These are phyloP conservation scores for Achaetomium macrosporum DNA, from an alignment of 2,329 filamentous ascomycete species.

Conservation along the genomic window DNA sequence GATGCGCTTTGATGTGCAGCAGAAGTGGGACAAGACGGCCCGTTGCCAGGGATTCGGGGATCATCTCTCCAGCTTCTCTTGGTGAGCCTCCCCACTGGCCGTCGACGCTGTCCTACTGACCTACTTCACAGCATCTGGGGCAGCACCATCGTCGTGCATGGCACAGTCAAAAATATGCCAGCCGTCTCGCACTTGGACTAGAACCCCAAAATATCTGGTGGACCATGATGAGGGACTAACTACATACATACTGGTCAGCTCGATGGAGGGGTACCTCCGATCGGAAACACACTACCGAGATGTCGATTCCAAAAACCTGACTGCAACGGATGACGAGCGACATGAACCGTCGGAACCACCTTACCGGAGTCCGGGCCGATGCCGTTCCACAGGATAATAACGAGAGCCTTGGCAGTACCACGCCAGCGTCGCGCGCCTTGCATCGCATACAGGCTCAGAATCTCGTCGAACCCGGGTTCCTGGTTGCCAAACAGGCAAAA, in stretches of 20 bases:
- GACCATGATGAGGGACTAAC: too few species aligned
- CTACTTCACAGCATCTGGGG: too few species aligned
- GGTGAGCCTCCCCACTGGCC: too few species aligned
- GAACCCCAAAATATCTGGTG: too few species aligned
- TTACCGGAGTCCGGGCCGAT: slow-evolving; percentile 10
- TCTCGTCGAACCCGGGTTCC: slow-evolving; percentile 3
- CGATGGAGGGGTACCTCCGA: neutral
- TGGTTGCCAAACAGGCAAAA: neutral
- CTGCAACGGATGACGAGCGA: neutral
- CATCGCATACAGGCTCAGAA: neutral
- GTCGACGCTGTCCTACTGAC: too few species aligned
- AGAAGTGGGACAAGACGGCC: too few species aligned
- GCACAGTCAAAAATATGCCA: too few species aligned
- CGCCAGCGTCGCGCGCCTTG: neutral
- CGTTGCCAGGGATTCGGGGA: too few species aligned
- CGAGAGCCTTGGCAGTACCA: neutral
- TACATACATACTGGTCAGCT: too few species aligned
- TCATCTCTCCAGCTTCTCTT: too few species aligned
- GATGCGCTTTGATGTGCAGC: neutral
- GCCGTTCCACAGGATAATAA: neutral
- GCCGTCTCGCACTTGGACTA: too few species aligned
- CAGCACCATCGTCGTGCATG: too few species aligned
- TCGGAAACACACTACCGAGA: neutral
- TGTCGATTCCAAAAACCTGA: neutral
- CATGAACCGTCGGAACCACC: slow-evolving; percentile 6